These are phyloP conservation scores for Groenewaldozyma auringiensis DNA, from an alignment of 1,139 yeast species.

Conservation along the genomic window DNA sequence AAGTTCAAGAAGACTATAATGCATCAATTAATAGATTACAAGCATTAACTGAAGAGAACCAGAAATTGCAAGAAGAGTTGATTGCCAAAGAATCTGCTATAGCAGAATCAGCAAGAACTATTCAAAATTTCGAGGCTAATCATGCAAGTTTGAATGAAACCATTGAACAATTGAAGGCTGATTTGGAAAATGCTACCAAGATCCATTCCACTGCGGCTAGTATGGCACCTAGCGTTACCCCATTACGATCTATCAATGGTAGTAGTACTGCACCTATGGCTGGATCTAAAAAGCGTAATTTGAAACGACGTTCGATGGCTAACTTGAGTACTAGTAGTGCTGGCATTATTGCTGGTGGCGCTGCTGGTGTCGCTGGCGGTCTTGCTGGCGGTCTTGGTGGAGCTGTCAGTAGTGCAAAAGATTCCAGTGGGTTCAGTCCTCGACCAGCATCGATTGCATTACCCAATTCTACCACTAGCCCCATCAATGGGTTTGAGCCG, in stretches of 20 bases:
- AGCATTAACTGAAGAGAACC: constrained; percentile 57
- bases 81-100: constrained; percentile 52
- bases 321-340: constrained; percentile 14
- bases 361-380: constrained; percentile 9
- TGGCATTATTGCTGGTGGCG: constrained; percentile 15
- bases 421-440: constrained; percentile 25
- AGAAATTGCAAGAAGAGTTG: constrained; percentile 51
- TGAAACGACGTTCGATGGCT: constrained; percentile 28
- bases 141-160: constrained; percentile 46
- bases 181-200: constrained; percentile 42
- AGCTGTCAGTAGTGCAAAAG: constrained; percentile 10
- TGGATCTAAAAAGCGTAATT: constrained; percentile 25
- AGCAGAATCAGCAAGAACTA: constrained; percentile 22
- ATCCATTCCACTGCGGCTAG: constrained; percentile 27
- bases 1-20: constrained; percentile 47
- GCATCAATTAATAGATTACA: constrained; percentile 57
- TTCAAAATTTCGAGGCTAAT: constrained; percentile 26
- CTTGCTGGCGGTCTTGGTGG: constrained; percentile 5
- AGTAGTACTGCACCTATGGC: constrained; percentile 15
- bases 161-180: constrained; percentile 61
- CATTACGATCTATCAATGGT: constrained; percentile 20
- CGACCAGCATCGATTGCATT: constrained; percentile 31
- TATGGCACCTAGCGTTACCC: constrained; percentile 24
- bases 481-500: constrained; percentile 9
- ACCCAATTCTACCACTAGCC: constrained; percentile 14